phyloP scores from a whole-genome alignment of 257 asterid genomes.

The Anisodus acutangulus region DNA sequence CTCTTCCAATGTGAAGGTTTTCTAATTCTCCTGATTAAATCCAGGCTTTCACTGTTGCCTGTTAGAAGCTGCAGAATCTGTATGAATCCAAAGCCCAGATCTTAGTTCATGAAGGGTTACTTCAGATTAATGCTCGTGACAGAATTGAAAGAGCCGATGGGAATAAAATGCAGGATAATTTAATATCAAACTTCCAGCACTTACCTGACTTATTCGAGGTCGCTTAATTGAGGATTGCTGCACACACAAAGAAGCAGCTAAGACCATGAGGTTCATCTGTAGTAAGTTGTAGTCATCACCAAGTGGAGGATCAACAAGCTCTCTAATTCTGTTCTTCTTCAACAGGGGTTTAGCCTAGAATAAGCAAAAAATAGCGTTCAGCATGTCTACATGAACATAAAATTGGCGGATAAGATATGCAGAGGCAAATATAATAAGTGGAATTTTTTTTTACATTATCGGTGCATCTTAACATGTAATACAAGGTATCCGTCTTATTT shows the following conservation, averaged over 20 bases:
- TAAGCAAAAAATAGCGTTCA: background rate
- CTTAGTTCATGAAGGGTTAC: background rate
- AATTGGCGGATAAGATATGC: background rate
- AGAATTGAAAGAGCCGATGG: background rate
- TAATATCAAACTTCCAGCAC: conserved; percentile 24
- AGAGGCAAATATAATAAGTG: too few species aligned
- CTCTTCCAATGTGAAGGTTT: conserved; percentile 85
- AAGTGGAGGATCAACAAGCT: conserved; percentile 81
- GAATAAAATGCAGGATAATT: too few species aligned
- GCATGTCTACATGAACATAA: too few species aligned
- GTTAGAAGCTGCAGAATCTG: conserved; percentile 79
- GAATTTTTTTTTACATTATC: background rate
- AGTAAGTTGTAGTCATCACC: conserved; percentile 52
- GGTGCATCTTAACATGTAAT: background rate
- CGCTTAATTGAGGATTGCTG: conserved; percentile 80
- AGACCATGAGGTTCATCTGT: conserved; percentile 78
- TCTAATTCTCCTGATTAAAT: conserved; percentile 64
- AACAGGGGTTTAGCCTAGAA: conserved; percentile 83
- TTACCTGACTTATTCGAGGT: conserved; percentile 86
- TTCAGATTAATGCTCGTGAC: background rate
- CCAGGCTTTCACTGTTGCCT: conserved; percentile 87
- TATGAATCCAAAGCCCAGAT: conserved; percentile 9
- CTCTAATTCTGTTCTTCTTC: conserved; percentile 77
- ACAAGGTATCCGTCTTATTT: background rate
- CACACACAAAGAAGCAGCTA: conserved; percentile 82